Evolutionary conservation across 352 stramenopile species (phyloP).

Genomic region (Stephanocyclus meneghinianus): DNA sequence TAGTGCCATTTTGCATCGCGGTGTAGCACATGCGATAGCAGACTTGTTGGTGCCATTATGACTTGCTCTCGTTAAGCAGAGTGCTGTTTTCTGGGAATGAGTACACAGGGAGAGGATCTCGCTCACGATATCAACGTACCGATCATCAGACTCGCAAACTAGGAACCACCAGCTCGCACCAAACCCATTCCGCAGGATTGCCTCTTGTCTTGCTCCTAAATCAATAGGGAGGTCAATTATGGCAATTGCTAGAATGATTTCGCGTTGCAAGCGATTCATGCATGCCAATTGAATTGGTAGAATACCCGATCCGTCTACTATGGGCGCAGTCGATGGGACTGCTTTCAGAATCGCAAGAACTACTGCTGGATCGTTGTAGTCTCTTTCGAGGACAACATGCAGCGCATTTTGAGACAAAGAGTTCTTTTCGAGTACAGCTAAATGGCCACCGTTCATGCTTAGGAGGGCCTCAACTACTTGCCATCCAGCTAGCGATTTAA

Average conservation of each 20-base stretch:
- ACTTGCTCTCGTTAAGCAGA: slow-evolving; percentile 58
- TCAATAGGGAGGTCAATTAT: slow-evolving; percentile 76
- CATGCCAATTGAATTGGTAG: slow-evolving; percentile 74
- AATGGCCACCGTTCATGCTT: slow-evolving; percentile 45
- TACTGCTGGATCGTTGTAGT: slow-evolving; percentile 55
- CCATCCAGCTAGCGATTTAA: slow-evolving; percentile 58
- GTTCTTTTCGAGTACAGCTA: slow-evolving; percentile 49
- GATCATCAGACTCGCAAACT: slow-evolving; percentile 70
- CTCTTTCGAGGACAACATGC: slow-evolving; percentile 59
- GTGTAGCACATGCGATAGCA: slow-evolving; percentile 62
- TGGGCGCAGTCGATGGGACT: slow-evolving; percentile 48
- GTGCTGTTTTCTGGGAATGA: slow-evolving; percentile 61
- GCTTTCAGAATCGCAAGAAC: slow-evolving; percentile 72
- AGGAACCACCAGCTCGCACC: slow-evolving; percentile 78
- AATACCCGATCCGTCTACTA: slow-evolving; percentile 57
- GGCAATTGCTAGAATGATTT: slow-evolving; percentile 73
- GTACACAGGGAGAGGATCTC: slow-evolving; percentile 70
- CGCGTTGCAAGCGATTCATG: slow-evolving; percentile 56
- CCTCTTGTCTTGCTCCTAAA: slow-evolving; percentile 54
- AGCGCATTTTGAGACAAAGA: slow-evolving; percentile 58
- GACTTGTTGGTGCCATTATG: slow-evolving; percentile 24
- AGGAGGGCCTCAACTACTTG: slow-evolving; percentile 72
- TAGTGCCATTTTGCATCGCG: slow-evolving; percentile 53
- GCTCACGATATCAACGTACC: slow-evolving; percentile 62
- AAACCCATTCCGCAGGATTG: slow-evolving; percentile 50